Conservation (phyloP, 352 stramenopile genomes). For the Pythium sp. region DNA sequence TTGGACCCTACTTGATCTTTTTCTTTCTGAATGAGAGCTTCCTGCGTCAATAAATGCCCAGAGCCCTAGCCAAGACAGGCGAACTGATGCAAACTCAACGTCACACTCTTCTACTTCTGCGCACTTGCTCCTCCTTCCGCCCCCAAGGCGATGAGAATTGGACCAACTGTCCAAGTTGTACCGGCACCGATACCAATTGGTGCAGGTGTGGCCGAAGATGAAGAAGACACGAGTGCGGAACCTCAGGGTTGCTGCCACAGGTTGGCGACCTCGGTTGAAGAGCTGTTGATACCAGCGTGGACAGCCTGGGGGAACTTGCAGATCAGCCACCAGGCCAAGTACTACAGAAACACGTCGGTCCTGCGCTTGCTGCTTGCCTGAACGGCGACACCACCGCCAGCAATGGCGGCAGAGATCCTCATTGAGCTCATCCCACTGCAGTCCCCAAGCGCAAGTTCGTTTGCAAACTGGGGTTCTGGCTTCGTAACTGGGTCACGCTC, state of each 20-base stretch:
- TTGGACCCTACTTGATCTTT: too few species aligned
- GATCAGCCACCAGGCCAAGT: conserved; percentile 13
- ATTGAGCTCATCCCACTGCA: conserved; percentile 30
- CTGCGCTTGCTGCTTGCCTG: conserved; percentile 19
- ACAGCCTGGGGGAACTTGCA: background rate
- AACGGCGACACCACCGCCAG: conserved; percentile 20
- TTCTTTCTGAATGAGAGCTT: too few species aligned
- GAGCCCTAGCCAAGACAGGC: too few species aligned
- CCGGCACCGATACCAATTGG: background rate
- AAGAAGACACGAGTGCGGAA: background rate
- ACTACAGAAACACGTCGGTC: conserved; percentile 18
- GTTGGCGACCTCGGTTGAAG: background rate
- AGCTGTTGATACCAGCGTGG: background rate
- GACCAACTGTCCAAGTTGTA: background rate
- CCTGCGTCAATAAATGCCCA: too few species aligned
- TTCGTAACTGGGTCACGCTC: conserved; percentile 21
- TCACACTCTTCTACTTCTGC: too few species aligned
- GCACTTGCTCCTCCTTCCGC: too few species aligned
- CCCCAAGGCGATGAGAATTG: too few species aligned
- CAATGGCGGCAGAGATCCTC: conserved; percentile 15
- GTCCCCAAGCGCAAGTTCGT: conserved; percentile 18
- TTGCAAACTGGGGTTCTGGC: conserved; percentile 26
- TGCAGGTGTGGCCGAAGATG: background rate
- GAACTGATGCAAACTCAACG: too few species aligned
- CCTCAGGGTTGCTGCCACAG: background rate